Percentiles rank a stretch among this genome's conserved stretches.
These are phyloP conservation scores for Coniosporium tulheliwenetii DNA, from an alignment of 2,329 filamentous ascomycete genomes.

Conservation along the genomic window DNA sequence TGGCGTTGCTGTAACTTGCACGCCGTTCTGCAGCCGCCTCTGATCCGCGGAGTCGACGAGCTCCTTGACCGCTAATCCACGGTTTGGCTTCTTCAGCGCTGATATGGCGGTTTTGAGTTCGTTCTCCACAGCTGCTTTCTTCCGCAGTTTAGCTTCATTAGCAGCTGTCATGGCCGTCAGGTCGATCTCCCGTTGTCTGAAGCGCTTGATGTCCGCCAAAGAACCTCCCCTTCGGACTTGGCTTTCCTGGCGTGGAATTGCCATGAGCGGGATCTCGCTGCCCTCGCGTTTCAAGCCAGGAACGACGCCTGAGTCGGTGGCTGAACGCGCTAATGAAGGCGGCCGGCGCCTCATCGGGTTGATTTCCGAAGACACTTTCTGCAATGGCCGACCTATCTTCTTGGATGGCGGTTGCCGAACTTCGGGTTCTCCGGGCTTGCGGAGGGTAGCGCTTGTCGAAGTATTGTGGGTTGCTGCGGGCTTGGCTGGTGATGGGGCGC, in stretches of 20 bases:
- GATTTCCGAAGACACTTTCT: constrained; percentile 45
- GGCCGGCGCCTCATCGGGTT: constrained; percentile 36
- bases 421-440: constrained; percentile 23
- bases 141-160: constrained; percentile 43
- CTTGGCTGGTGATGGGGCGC: constrained; percentile 40
- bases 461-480: constrained; percentile 27
- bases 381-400: constrained; percentile 36
- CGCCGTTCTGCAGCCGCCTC: constrained; percentile 17
- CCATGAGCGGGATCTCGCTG: constrained; percentile 43
- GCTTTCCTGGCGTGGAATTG: constrained; percentile 25
- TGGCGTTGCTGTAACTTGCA: constrained; percentile 28
- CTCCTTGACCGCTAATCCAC: constrained; percentile 50
- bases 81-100: constrained; percentile 59
- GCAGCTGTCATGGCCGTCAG: constrained; percentile 35
- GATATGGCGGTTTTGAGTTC: constrained; percentile 61
- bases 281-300: constrained; percentile 51
- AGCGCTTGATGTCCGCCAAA: constrained; percentile 26
- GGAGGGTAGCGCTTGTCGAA: constrained; percentile 16
- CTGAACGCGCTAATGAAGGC: constrained; percentile 52
- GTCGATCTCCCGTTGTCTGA: constrained; percentile 38
- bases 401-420: constrained; percentile 20
- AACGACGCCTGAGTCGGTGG: constrained; percentile 43
- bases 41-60: constrained; percentile 53
- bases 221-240: constrained; percentile 12
- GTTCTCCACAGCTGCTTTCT: constrained; percentile 51